Percentiles rank a stretch among this genome's conserved stretches.
phyloP scores from a whole-genome alignment of 768 basidiomycete species.

The Pisolithus orientalis region DNA sequence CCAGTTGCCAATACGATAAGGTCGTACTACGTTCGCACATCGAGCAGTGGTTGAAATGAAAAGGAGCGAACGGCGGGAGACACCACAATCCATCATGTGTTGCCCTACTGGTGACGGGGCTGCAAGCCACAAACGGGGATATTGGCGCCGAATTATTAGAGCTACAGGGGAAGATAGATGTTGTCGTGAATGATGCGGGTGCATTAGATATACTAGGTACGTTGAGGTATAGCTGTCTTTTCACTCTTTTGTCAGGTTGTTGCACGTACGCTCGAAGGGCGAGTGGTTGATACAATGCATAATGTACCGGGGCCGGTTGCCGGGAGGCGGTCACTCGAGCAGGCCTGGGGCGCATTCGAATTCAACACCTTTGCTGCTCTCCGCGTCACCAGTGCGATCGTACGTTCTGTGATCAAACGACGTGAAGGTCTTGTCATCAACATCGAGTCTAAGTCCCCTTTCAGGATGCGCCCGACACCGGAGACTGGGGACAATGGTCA shows the following conservation, averaged over 20 bases:
- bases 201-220: slow-evolving; percentile 35
- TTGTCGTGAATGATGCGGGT: slow-evolving; percentile 80
- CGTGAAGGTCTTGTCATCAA: slow-evolving; percentile 64
- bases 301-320: slow-evolving; percentile 32
- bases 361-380: slow-evolving; percentile 61
- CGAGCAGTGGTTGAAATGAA: no score
- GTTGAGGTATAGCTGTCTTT: slow-evolving; percentile 2
- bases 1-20: no score
- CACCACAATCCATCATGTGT: no score
- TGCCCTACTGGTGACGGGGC: no score
- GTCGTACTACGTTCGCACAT: no score
- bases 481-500: background rate
- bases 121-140: slow-evolving; percentile 31
- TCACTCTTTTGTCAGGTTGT: no score
- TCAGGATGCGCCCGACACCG: background rate
- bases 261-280: no score
- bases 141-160: slow-evolving; percentile 46
- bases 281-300: no score
- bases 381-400: slow-evolving; percentile 52
- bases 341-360: slow-evolving; percentile 51
- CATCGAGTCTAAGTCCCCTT: slow-evolving; percentile 53
- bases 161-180: slow-evolving; percentile 57
- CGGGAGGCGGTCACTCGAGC: slow-evolving; percentile 49
- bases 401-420: slow-evolving; percentile 67
- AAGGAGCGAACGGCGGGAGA: no score